Percentiles rank a stretch among this genome's conserved stretches.
phyloP scores from a whole-genome alignment of 495 filamentous ascomycete genomes.

The Daldinia caldariorum region DNA sequence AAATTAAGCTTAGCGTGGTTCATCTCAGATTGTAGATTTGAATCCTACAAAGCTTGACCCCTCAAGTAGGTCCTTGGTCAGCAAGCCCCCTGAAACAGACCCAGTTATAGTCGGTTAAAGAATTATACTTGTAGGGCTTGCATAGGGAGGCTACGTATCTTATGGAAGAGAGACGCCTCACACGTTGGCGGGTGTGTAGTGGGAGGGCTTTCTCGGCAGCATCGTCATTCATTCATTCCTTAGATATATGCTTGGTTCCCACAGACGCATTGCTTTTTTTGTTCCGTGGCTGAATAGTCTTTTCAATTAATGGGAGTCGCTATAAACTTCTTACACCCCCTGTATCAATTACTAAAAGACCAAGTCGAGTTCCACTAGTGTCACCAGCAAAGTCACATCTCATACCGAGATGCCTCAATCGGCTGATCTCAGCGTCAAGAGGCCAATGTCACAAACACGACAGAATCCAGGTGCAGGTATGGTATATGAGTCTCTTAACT shows the following conservation, averaged over 20 bases:
- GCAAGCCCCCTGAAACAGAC: conserved; percentile 39
- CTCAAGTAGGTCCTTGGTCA: conserved; percentile 28
- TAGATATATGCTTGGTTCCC: conserved; percentile 34
- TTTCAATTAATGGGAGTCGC: conserved; percentile 5
- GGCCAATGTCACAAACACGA: conserved; percentile 35
- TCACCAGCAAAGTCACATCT: conserved; percentile 13
- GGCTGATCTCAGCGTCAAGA: conserved; percentile 34
- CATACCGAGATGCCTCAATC: conserved; percentile 36
- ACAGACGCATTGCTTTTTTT: conserved; percentile 13
- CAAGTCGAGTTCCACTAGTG: conserved; percentile 8
- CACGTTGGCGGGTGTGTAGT: conserved; percentile 26
- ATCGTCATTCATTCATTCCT: conserved; percentile 11
- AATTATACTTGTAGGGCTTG: conserved; percentile 29
- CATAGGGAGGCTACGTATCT: conserved; percentile 30
- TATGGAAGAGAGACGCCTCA: conserved; percentile 9
- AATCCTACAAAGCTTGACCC: conserved; percentile 31
- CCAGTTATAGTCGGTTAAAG: conserved; percentile 16
- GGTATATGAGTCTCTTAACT: conserved; percentile 13
- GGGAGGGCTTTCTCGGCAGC: conserved; percentile 23
- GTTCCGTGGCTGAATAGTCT: background rate
- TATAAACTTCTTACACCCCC: conserved; percentile 19
- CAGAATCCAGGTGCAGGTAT: conserved; percentile 44
- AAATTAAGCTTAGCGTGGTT: no score
- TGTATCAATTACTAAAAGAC: background rate
- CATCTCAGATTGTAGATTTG: conserved; percentile 22